Evolutionary conservation across 352 stramenopile genomes (phyloP).

Genomic region (Elongisporangium senticosum): DNA sequence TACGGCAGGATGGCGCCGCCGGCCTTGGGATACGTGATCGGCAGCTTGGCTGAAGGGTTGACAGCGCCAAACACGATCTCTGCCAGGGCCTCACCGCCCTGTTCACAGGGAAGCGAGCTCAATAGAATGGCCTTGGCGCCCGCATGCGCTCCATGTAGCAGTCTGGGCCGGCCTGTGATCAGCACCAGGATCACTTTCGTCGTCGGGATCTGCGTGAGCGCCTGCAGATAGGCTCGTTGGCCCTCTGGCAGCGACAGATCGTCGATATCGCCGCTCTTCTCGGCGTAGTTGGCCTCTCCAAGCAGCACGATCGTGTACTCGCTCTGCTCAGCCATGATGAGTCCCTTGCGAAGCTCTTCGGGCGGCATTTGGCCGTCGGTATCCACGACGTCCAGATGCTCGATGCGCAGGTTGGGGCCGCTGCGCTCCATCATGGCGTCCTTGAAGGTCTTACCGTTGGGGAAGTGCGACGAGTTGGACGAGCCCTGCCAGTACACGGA

Average conservation of each 20-base stretch:
- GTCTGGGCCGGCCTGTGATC: slow-evolving; percentile 53
- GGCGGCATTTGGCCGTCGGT: slow-evolving; percentile 31
- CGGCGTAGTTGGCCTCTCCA: slow-evolving; percentile 74
- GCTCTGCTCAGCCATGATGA: slow-evolving; percentile 39
- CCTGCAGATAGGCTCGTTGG: slow-evolving; percentile 54
- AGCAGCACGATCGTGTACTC: slow-evolving; percentile 71
- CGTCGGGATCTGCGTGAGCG: slow-evolving; percentile 35
- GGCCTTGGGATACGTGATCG: slow-evolving; percentile 69
- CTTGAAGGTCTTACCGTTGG: slow-evolving; percentile 54
- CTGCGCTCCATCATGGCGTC: slow-evolving; percentile 24
- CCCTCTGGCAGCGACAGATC: slow-evolving; percentile 47
- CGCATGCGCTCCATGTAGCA: slow-evolving; percentile 41
- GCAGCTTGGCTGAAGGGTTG: slow-evolving; percentile 68
- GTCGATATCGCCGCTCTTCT: slow-evolving; percentile 76
- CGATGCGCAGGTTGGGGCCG: slow-evolving; percentile 6
- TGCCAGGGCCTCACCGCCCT: slow-evolving; percentile 65
- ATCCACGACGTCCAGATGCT: slow-evolving; percentile 43
- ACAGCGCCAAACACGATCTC: slow-evolving; percentile 62
- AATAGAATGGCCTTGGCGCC: slow-evolving; percentile 52
- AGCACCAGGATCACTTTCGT: slow-evolving; percentile 74
- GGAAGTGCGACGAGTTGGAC: slow-evolving; percentile 50
- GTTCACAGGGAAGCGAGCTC: slow-evolving; percentile 71
- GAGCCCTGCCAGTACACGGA: slow-evolving; percentile 67
- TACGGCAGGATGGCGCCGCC: slow-evolving; percentile 51
- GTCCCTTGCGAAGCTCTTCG: slow-evolving; percentile 31